Percentiles rank a stretch among this genome's conserved stretches.
These are phyloP conservation scores for Botrytis cinerea DNA, from an alignment of 2,329 filamentous ascomycete genomes.

Conservation along the genomic window DNA sequence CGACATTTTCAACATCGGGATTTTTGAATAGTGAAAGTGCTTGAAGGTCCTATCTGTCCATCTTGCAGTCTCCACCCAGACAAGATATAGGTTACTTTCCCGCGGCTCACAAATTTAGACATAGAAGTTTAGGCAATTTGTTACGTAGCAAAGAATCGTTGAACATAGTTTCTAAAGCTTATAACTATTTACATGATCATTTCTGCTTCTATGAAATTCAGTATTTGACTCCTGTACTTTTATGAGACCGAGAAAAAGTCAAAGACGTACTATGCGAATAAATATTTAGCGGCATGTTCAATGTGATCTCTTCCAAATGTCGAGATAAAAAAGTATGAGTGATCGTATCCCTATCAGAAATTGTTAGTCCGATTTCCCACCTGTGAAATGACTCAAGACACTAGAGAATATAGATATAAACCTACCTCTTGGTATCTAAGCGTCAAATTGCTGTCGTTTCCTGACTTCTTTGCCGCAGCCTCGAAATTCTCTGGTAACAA, in stretches of 20 bases:
- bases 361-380: slow-evolving; percentile 26
- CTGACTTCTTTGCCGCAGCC: slow-evolving; percentile 73
- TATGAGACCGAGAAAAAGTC: not conserved
- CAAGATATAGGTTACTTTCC: not conserved
- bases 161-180: slow-evolving; percentile 14
- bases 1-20: not conserved
- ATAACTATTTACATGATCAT: slow-evolving; percentile 5
- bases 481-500: slow-evolving; percentile 92
- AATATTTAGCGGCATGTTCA: slow-evolving; percentile 25
- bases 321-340: slow-evolving; percentile 97
- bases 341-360: slow-evolving; percentile 73
- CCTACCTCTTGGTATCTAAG: slow-evolving; percentile 78
- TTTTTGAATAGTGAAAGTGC: not conserved
- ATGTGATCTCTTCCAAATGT: slow-evolving; percentile 65
- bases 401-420: slow-evolving; percentile 16
- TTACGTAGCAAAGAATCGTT: not conserved
- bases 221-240: not conserved
- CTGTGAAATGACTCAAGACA: not conserved
- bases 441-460: slow-evolving; percentile 68
- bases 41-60: not conserved
- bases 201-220: slow-evolving; percentile 22
- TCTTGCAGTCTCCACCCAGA: not conserved
- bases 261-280: slow-evolving; percentile 27
- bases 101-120: not conserved
- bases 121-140: not conserved